Base-by-base conservation (phyloP, 352 stramenopile genomes). In the Globisporangium takayamanum region DNA sequence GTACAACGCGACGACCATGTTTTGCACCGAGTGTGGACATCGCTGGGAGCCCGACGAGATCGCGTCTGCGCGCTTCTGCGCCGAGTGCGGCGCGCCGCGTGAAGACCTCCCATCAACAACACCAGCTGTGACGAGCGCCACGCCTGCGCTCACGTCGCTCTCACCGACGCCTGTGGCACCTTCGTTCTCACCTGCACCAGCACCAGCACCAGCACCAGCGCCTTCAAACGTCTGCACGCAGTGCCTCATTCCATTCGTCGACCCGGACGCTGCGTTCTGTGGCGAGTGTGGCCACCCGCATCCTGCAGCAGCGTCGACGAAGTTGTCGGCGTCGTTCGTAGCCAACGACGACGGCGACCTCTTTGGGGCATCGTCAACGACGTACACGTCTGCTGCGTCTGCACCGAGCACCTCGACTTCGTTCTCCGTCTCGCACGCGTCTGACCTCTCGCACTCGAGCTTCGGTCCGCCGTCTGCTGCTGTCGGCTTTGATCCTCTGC, bases 11-110 rank as follows among this genome's bases (percentile, higher is more conserved):
- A 46, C 4, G n/a, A 37, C 18, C 53, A 89, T 93, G 79, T 93
- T 93, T 66, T 93, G 84, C 49, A 83, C 74, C 20, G 84, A 93
- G 69, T 93, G 84, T 59, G 84, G 84, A 53, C 82, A 89, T 60
- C 72, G 78, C 47, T 93, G 82, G 82, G 82, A 80, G 46, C 76
- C 82, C 3, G 82, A 90, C 47, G 84, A 93, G 68, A 89, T 92
- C 64, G 78, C 76, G 30, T 84, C 67, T 42, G 78, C 81, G 63
- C 79, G 82, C 67, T 93, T 93, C 66, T 93, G 84, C 64, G 84
- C 84, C 53, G 84, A 93, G 63, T 93, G 84, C 48, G 81, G 84
- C 7, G 76, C 81, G 25, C 78, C 80, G 5, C 80, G 84, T 16
- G 81, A 92, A 58, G 78, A 92, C 37, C 64, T 75, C 25, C 66